phyloP scores from a whole-genome alignment of 768 basidiomycete species.

The Leccinum longicurvipes region DNA sequence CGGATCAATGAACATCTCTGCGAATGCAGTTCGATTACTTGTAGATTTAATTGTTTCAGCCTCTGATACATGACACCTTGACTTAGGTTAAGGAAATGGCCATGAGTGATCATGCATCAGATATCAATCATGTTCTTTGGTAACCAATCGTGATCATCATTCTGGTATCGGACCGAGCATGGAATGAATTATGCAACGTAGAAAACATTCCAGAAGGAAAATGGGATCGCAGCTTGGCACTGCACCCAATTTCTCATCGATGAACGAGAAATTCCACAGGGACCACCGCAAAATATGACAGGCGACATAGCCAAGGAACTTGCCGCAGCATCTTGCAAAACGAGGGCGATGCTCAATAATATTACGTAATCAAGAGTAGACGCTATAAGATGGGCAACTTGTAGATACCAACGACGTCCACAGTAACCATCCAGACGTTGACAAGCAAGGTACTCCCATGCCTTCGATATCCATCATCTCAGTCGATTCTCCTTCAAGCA shows the following conservation, averaged over 20 bases:
- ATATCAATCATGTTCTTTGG: background rate
- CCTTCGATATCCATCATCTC: slow-evolving; percentile 31
- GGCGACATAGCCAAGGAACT: slow-evolving; percentile 17
- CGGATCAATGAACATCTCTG: slow-evolving; percentile 1
- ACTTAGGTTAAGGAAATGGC: background rate
- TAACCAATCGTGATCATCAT: slow-evolving; percentile 4
- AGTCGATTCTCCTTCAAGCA: background rate
- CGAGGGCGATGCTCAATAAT: slow-evolving; percentile 1
- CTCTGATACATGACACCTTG: slow-evolving; percentile 7
- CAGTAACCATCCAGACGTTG: slow-evolving; percentile 1
- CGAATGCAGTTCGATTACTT: background rate
- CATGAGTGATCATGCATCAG: too few species aligned
- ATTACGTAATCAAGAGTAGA: slow-evolving; percentile 18
- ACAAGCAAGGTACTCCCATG: slow-evolving; percentile 9
- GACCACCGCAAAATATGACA: slow-evolving; percentile 4
- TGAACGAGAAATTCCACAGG: slow-evolving; percentile 9
- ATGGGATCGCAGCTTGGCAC: slow-evolving; percentile 5
- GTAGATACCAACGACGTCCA: slow-evolving; percentile 1
- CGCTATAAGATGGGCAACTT: slow-evolving; percentile 4
- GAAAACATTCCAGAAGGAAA: slow-evolving; percentile 16
- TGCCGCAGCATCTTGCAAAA: slow-evolving; percentile 3
- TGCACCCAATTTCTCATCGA: slow-evolving; percentile 2
- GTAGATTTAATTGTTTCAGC: background rate
- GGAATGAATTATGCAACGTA: slow-evolving; percentile 13
- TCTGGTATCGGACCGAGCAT: background rate